Evolutionary conservation across 345 rosid species (phyloP), one percentile per base, ranked within the genome.

Genomic region (Eucalyptus victrix): DNA sequence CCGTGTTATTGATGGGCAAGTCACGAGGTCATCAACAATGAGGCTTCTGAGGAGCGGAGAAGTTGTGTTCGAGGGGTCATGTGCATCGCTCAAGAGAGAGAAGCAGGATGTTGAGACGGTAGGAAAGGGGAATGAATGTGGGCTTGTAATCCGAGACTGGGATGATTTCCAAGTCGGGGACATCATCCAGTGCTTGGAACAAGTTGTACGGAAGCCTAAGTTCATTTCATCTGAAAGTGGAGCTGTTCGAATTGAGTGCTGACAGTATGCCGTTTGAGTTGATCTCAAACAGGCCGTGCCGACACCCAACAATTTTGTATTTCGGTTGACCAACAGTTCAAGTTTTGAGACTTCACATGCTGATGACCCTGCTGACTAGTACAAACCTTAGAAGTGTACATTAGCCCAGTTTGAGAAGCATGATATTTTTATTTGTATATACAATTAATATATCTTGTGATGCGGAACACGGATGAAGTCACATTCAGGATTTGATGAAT

Each of bases 21-120:
- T 97, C 87, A 90, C 89, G 53, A 96, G 92, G 92, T 94, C 96
- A n/a, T 94, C 96, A 26, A 91, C 92, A 69, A 88, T 98, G 96
- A 96, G 98, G 93, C 97, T 98, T 44, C 86, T 98, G 88, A 92
- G 99, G 89, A 98, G 99, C 1, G 99, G 99, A 47, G 97, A 97
- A 91, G 95, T 97, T 8, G 87, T 98, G 72, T 97, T 93, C 14
- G 99, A 97, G 93, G 99, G 99, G 49, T 87, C 93, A 83, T 97
- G 99, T 40, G 19, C 89, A 4, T 98, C 99, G 17, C 95, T 96
- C 89, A 97, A 97, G 94, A 93, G 95, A 69, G 98, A 96, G 94
- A 98, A 94, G 93, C 97, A 97, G 90, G 98, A 97, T 16, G 99
- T 97, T 86, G 99, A 97, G 72, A 93, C 91, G 49, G 99, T 98